Conservation (phyloP, 495 filamentous ascomycete species). For the Hyaloscypha bicolor region DNA sequence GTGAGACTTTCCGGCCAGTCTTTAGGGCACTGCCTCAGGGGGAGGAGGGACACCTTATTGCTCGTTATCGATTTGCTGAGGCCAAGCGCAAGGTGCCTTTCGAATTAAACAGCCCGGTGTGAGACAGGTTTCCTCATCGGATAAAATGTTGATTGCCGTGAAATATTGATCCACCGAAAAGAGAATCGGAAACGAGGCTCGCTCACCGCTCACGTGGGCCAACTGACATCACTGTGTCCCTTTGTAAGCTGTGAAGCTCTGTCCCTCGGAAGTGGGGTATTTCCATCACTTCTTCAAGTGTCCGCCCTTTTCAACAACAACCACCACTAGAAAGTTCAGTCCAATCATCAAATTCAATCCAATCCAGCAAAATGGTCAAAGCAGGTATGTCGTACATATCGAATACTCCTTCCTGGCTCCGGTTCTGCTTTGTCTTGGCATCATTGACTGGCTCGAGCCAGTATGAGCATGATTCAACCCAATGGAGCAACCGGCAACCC, state of each 20-base stretch:
- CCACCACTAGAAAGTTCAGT: background rate
- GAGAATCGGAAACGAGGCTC: background rate
- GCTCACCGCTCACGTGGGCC: background rate
- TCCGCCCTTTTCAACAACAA: slow-evolving; percentile 18
- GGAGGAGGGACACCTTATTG: too few species aligned
- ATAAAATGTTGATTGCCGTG: background rate
- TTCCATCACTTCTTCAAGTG: slow-evolving; percentile 27
- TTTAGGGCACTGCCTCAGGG: too few species aligned
- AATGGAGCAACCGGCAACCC: slow-evolving; percentile 23
- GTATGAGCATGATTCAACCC: slow-evolving; percentile 39
- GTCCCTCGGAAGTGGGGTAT: slow-evolving; percentile 3
- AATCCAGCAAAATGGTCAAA: slow-evolving; percentile 85
- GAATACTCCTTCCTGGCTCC: background rate
- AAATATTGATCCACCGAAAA: background rate
- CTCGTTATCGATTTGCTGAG: too few species aligned
- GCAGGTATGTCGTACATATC: slow-evolving; percentile 68
- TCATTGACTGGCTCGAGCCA: slow-evolving; percentile 35
- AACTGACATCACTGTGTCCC: background rate
- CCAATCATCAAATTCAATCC: slow-evolving; percentile 22
- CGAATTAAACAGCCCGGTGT: too few species aligned
- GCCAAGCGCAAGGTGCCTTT: too few species aligned
- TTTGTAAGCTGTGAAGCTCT: slow-evolving; percentile 3
- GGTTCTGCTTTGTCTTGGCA: slow-evolving; percentile 1
- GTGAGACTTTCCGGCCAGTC: too few species aligned
- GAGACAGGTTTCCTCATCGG: background rate